Evolutionary conservation across 2,329 filamentous ascomycete species (phyloP).

Genomic region (Rugonectria rugulosa): DNA sequence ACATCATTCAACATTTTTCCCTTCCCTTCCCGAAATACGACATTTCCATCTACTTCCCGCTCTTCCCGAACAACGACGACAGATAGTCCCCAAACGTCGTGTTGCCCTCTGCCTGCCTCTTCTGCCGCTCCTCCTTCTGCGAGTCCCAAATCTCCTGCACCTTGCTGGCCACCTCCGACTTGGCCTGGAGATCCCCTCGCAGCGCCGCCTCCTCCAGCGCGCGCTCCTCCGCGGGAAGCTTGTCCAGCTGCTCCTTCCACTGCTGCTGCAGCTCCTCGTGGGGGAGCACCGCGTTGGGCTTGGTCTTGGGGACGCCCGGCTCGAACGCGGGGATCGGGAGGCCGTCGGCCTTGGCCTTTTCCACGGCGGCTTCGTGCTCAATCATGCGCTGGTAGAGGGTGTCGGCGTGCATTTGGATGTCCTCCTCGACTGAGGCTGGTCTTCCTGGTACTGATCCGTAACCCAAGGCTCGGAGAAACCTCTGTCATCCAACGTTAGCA

Average conservation of each 20-base stretch:
- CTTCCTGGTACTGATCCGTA: slow-evolving; percentile 77
- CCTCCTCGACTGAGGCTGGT: slow-evolving; percentile 75
- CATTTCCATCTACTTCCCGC: too few species aligned
- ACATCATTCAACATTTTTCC: not conserved
- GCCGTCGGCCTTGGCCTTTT: slow-evolving; percentile 71
- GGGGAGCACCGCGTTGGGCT: slow-evolving; percentile 35
- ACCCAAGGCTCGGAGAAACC: slow-evolving; percentile 89
- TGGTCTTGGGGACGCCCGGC: slow-evolving; percentile 56
- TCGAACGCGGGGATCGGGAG: slow-evolving; percentile 66
- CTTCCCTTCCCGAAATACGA: too few species aligned
- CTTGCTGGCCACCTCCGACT: slow-evolving; percentile 67
- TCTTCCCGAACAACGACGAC: slow-evolving; percentile 40
- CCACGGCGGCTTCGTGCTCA: slow-evolving; percentile 78
- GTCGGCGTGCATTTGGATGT: slow-evolving; percentile 96
- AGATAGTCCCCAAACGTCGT: slow-evolving; percentile 43
- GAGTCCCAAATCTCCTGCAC: slow-evolving; percentile 50
- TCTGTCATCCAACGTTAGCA: slow-evolving; percentile 55
- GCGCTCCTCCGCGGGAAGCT: slow-evolving; percentile 65
- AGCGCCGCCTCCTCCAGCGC: slow-evolving; percentile 70
- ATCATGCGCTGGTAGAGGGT: slow-evolving; percentile 88
- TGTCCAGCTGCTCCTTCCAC: slow-evolving; percentile 64
- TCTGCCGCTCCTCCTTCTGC: slow-evolving; percentile 64
- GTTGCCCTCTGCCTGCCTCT: slow-evolving; percentile 46
- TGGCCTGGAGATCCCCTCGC: slow-evolving; percentile 67
- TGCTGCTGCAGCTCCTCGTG: slow-evolving; percentile 57